These are phyloP conservation scores for Trametes polyzona DNA, from an alignment of 1,284 basidiomycete genomes.

Conservation along the genomic window DNA sequence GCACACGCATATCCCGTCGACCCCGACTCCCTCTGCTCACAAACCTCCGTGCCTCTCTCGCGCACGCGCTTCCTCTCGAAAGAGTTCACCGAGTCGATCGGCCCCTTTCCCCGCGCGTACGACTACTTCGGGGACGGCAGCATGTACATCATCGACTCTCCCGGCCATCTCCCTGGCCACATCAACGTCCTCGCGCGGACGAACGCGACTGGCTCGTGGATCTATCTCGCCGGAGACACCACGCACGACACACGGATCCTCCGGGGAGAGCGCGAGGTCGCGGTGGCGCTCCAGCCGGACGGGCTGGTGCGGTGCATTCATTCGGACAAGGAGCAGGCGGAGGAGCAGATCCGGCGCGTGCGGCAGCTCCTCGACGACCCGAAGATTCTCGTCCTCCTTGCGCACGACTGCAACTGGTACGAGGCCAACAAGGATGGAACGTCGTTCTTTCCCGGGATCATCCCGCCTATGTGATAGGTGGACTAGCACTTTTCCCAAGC, in stretches of 20 bases:
- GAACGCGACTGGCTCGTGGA: slow-evolving; percentile 55
- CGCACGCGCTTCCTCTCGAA: slow-evolving; percentile 45
- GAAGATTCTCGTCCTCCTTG: slow-evolving; percentile 50
- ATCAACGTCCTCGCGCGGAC: slow-evolving; percentile 60
- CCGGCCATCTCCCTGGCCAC: slow-evolving; percentile 57
- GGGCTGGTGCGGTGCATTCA: slow-evolving; percentile 44
- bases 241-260: slow-evolving; percentile 59
- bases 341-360: slow-evolving; percentile 46
- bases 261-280: slow-evolving; percentile 48
- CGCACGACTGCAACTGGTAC: slow-evolving; percentile 58
- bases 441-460: slow-evolving; percentile 50
- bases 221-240: slow-evolving; percentile 58
- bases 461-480: too few species aligned
- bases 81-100: slow-evolving; percentile 40
- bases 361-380: slow-evolving; percentile 41
- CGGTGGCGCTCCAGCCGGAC: slow-evolving; percentile 33
- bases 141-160: slow-evolving; percentile 57
- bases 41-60: slow-evolving; percentile 45
- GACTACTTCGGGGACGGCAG: slow-evolving; percentile 62
- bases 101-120: slow-evolving; percentile 52
- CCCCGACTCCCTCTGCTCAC: slow-evolving; percentile 39
- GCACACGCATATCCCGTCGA: slow-evolving; percentile 46
- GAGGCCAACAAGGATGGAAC: slow-evolving; percentile 43
- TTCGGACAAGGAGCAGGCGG: slow-evolving; percentile 44
- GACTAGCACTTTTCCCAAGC: too few species aligned